Percentiles rank a stretch among this genome's conserved stretches.
These are phyloP conservation scores for Leccinum rimulosum DNA, from an alignment of 768 basidiomycete species.

Conservation along the genomic window DNA sequence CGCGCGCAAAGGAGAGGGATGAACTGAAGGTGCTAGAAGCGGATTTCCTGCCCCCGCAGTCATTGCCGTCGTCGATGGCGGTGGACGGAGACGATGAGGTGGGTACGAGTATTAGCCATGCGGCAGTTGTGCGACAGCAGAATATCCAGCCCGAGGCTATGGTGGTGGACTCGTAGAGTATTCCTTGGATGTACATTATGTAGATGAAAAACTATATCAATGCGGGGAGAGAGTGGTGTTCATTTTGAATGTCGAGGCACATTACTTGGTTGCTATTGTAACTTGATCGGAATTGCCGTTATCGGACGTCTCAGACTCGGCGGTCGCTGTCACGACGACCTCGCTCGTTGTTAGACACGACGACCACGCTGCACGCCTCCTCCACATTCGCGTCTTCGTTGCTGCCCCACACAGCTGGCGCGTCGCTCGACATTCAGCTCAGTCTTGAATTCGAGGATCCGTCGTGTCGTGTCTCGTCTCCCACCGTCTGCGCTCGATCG, in stretches of 20 bases:
- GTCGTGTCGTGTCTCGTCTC: conserved; percentile 46
- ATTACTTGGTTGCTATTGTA: conserved; percentile 20
- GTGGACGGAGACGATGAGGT: conserved; percentile 2
- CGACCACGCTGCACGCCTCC: conserved; percentile 9
- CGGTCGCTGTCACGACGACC: conserved; percentile 10
- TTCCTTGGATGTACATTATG: background rate
- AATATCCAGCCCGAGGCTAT: conserved; percentile 15
- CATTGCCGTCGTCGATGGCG: background rate
- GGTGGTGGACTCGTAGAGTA: conserved; percentile 17
- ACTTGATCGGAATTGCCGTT: conserved; percentile 19
- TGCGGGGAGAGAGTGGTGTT: conserved; percentile 3
- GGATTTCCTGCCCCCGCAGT: conserved; percentile 14
- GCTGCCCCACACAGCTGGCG: conserved; percentile 5
- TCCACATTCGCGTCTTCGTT: background rate
- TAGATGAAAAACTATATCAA: background rate
- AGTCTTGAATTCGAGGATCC: conserved; percentile 38
- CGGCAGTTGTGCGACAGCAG: background rate
- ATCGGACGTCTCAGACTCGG: conserved; percentile 2
- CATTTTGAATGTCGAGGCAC: background rate
- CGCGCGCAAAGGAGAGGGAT: conserved; percentile 30
- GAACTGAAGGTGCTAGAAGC: conserved; percentile 20
- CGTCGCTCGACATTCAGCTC: background rate
- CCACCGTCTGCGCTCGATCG: conserved; percentile 33
- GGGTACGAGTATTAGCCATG: conserved; percentile 2
- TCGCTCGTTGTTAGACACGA: conserved; percentile 14